Percentiles rank a stretch among this genome's conserved stretches.
Conservation (phyloP, 305 asterid species). For the Solanum chacoense region DNA sequence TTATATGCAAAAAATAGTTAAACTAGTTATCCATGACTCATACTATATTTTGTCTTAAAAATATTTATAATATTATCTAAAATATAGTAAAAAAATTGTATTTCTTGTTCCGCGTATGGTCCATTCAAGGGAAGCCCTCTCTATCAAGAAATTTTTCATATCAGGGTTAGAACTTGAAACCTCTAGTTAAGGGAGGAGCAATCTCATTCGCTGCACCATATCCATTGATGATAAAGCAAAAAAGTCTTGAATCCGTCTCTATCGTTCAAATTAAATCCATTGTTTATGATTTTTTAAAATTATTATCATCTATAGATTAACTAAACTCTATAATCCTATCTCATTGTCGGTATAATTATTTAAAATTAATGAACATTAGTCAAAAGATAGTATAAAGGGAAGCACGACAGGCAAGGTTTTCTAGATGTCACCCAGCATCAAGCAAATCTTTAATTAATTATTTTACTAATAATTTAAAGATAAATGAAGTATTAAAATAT, state of each 20-base stretch:
- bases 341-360: background rate
- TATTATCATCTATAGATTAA: background rate
- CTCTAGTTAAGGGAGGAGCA: background rate
- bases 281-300: background rate
- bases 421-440: background rate
- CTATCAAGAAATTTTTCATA: no score
- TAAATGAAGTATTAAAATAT: background rate
- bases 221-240: background rate
- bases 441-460: background rate
- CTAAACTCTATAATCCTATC: background rate
- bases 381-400: background rate
- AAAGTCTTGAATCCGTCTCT: background rate
- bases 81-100: background rate
- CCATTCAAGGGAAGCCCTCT: background rate
- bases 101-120: background rate
- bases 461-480: background rate
- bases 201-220: background rate
- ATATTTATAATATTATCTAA: background rate
- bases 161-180: no score
- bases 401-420: background rate
- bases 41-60: background rate
- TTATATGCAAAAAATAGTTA: background rate
- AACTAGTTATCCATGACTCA: background rate
- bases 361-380: background rate
- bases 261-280: background rate